Evolutionary conservation across 2,329 filamentous ascomycete genomes (phyloP).

Genomic region (Fusarium nodosum): DNA sequence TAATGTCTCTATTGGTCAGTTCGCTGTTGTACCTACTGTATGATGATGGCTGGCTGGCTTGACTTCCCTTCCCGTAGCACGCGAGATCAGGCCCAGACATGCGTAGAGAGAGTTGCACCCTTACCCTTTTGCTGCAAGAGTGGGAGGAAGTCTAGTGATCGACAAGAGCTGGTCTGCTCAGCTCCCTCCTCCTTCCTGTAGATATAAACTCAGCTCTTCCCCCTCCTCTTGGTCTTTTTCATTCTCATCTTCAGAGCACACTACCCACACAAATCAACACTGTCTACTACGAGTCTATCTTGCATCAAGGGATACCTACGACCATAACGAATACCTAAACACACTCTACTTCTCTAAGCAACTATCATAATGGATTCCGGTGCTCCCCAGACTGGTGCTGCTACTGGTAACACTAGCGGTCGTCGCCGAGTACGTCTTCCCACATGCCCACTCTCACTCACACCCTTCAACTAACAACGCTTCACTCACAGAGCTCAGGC

Average conservation of each 20-base stretch:
- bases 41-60: slow-evolving; percentile 40
- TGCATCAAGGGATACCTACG: slow-evolving; percentile 9
- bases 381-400: slow-evolving; percentile 41
- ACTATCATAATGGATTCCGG: slow-evolving; percentile 51
- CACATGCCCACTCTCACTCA: not conserved
- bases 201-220: slow-evolving; percentile 31
- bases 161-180: slow-evolving; percentile 31
- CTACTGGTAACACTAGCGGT: slow-evolving; percentile 35
- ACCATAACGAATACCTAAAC: not conserved
- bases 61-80: slow-evolving; percentile 33
- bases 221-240: not conserved
- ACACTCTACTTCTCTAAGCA: not conserved
- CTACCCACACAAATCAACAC: not conserved
- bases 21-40: slow-evolving; percentile 7
- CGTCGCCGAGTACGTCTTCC: slow-evolving; percentile 51
- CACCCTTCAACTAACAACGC: not conserved
- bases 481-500: slow-evolving; percentile 58
- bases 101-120: slow-evolving; percentile 27
- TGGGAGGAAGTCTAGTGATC: slow-evolving; percentile 18
- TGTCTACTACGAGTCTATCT: slow-evolving; percentile 6
- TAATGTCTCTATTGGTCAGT: slow-evolving; percentile 24
- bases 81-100: slow-evolving; percentile 35
- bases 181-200: slow-evolving; percentile 18
- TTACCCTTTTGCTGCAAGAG: slow-evolving; percentile 22
- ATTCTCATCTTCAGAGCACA: not conserved